A percentile compares a stretch with the other conserved stretches of the same genome.
Evolutionary conservation across 345 rosid genomes (phyloP).

Genomic region (Eucalyptus cloeziana): DNA sequence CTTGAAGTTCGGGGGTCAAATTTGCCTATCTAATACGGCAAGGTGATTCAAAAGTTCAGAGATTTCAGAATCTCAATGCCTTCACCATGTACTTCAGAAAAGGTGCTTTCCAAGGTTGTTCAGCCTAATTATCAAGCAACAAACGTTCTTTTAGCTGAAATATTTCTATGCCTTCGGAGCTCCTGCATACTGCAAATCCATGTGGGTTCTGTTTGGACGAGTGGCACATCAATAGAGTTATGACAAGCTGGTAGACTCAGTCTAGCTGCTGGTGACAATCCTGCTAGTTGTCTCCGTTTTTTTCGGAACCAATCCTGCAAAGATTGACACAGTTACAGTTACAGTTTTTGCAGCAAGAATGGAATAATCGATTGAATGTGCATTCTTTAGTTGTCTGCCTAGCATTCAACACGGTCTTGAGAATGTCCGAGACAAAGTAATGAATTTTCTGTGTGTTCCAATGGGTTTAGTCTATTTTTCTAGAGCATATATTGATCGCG

Average conservation of each 20-base stretch:
- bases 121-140: background rate
- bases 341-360: background rate
- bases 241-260: background rate
- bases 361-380: background rate
- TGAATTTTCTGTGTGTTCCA: background rate
- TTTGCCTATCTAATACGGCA: background rate
- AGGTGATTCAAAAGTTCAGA: background rate
- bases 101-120: background rate
- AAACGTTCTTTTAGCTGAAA: background rate
- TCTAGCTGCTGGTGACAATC: background rate
- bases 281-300: background rate
- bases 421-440: background rate
- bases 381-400: background rate
- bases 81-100: background rate
- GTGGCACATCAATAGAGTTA: background rate
- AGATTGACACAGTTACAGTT: background rate
- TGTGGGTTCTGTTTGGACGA: background rate
- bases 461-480: background rate
- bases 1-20: background rate
- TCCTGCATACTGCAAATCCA: background rate
- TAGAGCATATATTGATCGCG: background rate
- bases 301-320: background rate
- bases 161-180: background rate
- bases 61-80: background rate
- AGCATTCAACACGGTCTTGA: background rate